Evolutionary conservation across 768 basidiomycete genomes (phyloP).

Genomic region (Gyrodon lividus): DNA sequence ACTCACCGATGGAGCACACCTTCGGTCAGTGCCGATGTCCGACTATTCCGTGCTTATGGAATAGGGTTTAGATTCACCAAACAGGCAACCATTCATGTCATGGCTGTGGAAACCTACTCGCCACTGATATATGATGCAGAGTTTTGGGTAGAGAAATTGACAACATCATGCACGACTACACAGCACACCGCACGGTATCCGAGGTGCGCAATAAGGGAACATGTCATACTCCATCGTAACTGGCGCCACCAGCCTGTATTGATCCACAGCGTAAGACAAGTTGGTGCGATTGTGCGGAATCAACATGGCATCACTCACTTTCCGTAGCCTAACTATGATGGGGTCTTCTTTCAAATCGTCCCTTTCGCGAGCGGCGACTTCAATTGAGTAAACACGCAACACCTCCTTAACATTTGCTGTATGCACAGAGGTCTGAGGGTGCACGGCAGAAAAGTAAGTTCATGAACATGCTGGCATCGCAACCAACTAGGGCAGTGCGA

Average conservation of each 20-base stretch:
- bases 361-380: conserved; percentile 80
- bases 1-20: conserved; percentile 1
- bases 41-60: neutral
- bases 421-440: conserved; percentile 83
- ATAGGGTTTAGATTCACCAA: neutral
- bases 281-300: conserved; percentile 1
- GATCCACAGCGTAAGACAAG: conserved; percentile 16
- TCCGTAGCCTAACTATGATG: conserved; percentile 77
- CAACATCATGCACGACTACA: conserved; percentile 11
- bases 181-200: conserved; percentile 3
- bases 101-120: conserved; percentile 23
- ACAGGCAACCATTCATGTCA: conserved; percentile 2
- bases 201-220: conserved; percentile 13
- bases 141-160: conserved; percentile 7
- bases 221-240: conserved; percentile 77
- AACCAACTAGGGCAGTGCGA: conserved; percentile 22
- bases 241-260: conserved; percentile 78
- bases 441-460: conserved; percentile 22
- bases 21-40: neutral
- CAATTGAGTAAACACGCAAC: conserved; percentile 78
- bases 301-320: conserved; percentile 50
- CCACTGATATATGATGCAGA: conserved; percentile 23
- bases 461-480: conserved; percentile 25
- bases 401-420: conserved; percentile 82
- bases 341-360: conserved; percentile 87